These are phyloP conservation scores for Gymnopus androsaceus DNA, from an alignment of 1,284 basidiomycete genomes.

Conservation along the genomic window DNA sequence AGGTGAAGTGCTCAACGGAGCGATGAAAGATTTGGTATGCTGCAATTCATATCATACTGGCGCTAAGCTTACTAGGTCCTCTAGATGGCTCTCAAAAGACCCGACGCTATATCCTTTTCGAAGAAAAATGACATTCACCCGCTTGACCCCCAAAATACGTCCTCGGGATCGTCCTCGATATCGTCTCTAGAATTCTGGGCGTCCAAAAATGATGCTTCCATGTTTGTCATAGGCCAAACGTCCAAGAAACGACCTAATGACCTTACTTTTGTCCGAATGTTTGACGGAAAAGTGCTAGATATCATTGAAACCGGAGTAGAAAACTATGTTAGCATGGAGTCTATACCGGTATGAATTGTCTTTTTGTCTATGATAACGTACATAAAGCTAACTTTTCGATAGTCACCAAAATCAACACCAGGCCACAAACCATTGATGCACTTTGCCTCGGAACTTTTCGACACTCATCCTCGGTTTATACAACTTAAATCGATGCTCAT, in stretches of 20 bases:
- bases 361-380: not conserved
- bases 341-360: conserved; percentile 75
- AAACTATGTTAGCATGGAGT: conserved; percentile 74
- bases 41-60: not conserved
- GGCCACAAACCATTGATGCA: conserved; percentile 95
- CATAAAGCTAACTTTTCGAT: conserved; percentile 1
- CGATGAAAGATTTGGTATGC: conserved; percentile 87
- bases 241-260: conserved; percentile 95
- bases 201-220: conserved; percentile 90
- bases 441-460: conserved; percentile 93
- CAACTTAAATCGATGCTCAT: conserved; percentile 93
- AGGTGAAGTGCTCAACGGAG: conserved; percentile 77
- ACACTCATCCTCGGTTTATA: conserved; percentile 87
- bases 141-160: conserved; percentile 72
- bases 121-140: conserved; percentile 94
- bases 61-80: not conserved
- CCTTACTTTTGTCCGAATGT: conserved; percentile 86
- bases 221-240: conserved; percentile 91
- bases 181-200: conserved; percentile 91
- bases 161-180: conserved; percentile 31
- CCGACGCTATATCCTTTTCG: conserved; percentile 87
- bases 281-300: conserved; percentile 86
- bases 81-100: conserved; percentile 90
- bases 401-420: conserved; percentile 87
- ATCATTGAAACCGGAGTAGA: conserved; percentile 95